These are phyloP conservation scores for Saturnispora galanensis DNA, from an alignment of 805 yeast genomes.

Conservation along the genomic window DNA sequence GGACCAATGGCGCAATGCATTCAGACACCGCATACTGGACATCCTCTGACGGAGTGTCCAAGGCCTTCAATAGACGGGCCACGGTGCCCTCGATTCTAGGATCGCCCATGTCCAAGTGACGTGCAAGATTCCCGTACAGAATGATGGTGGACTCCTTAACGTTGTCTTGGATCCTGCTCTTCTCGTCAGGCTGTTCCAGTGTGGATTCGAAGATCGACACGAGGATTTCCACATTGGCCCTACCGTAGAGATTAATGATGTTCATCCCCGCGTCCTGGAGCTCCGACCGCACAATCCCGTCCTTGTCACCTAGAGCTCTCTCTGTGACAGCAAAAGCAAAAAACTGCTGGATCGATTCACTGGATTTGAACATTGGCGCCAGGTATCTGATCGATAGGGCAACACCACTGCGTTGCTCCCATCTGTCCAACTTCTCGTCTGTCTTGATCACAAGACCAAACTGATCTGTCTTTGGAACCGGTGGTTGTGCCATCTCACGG, in stretches of 20 bases:
- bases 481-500: slow-evolving; percentile 52
- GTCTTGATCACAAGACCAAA: slow-evolving; percentile 69
- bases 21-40: slow-evolving; percentile 84
- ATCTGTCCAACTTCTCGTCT: slow-evolving; percentile 55
- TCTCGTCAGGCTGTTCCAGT: slow-evolving; percentile 40
- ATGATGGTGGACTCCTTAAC: slow-evolving; percentile 76
- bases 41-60: slow-evolving; percentile 80
- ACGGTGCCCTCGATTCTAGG: slow-evolving; percentile 55
- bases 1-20: slow-evolving; percentile 77
- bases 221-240: slow-evolving; percentile 54
- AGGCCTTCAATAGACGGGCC: slow-evolving; percentile 58
- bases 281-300: slow-evolving; percentile 64
- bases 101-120: slow-evolving; percentile 65
- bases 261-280: slow-evolving; percentile 83
- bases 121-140: slow-evolving; percentile 84
- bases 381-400: slow-evolving; percentile 57
- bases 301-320: slow-evolving; percentile 66
- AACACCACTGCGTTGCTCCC: slow-evolving; percentile 80
- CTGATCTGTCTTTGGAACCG: slow-evolving; percentile 67
- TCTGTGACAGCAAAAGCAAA: slow-evolving; percentile 48
- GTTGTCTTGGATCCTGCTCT: slow-evolving; percentile 42
- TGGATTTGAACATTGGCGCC: slow-evolving; percentile 35
- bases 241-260: slow-evolving; percentile 59
- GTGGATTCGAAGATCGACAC: slow-evolving; percentile 74
- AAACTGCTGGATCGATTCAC: slow-evolving; percentile 39